These are phyloP conservation scores for Odonthalia washingtoniensis DNA, from an alignment of 31 red algal species.

Conservation along the genomic window DNA sequence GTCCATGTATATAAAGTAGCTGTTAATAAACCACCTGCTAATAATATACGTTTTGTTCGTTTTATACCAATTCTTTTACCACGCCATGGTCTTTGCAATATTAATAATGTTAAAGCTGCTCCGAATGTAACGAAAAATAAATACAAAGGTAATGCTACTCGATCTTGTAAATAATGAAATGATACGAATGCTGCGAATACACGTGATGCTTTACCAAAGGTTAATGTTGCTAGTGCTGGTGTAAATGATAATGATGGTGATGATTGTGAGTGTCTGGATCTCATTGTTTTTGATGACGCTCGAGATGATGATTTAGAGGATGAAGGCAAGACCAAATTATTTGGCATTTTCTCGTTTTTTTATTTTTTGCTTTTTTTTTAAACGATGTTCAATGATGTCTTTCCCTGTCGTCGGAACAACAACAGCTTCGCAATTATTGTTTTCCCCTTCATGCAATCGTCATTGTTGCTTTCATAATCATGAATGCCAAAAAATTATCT, in stretches of 20 bases:
- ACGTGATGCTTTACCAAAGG: slow-evolving; percentile 64
- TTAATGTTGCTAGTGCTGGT: slow-evolving; percentile 51
- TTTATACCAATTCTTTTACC: slow-evolving; percentile 74
- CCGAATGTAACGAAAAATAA: slow-evolving; percentile 51
- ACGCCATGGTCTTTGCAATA: slow-evolving; percentile 65
- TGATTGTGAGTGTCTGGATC: slow-evolving; percentile 12
- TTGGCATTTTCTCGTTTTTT: slow-evolving; percentile 37
- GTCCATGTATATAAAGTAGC: slow-evolving; percentile 60
- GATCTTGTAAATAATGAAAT: slow-evolving; percentile 53
- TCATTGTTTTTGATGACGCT: slow-evolving; percentile 19
- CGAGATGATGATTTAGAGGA: slow-evolving; percentile 57
- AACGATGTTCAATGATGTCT: no score
- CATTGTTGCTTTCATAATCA: no score
- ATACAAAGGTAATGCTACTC: slow-evolving; percentile 51
- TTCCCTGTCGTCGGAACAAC: no score
- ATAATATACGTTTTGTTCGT: slow-evolving; percentile 34
- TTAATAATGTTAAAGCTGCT: slow-evolving; percentile 39
- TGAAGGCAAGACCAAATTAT: slow-evolving; percentile 65
- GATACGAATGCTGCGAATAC: slow-evolving; percentile 73
- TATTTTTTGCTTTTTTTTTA: no score
- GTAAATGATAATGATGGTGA: slow-evolving; percentile 45
- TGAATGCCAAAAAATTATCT: no score
- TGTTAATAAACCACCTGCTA: slow-evolving; percentile 42
- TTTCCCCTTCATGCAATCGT: no score
- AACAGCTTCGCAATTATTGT: no score